Conservation (phyloP, 2,329 filamentous ascomycete genomes). For the Tolypocladium tropicale region DNA sequence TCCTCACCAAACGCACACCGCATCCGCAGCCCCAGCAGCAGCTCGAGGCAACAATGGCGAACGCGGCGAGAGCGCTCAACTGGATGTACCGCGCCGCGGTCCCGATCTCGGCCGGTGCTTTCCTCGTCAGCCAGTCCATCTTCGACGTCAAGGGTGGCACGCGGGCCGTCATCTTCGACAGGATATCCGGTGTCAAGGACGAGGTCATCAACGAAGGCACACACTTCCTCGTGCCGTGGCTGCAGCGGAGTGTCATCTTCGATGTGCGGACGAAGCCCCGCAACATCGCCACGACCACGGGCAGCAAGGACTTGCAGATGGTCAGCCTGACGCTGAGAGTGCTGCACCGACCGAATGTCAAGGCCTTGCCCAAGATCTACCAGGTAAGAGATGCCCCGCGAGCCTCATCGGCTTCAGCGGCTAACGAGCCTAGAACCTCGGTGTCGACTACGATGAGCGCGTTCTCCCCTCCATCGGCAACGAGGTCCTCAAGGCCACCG, state of each 20-base stretch:
- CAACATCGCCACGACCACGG: slow-evolving; percentile 95
- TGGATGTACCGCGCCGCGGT: slow-evolving; percentile 59
- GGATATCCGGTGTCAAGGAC: slow-evolving; percentile 85
- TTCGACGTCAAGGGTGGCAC: slow-evolving; percentile 97
- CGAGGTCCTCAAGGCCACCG: slow-evolving; percentile 97
- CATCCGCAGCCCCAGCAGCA: neutral
- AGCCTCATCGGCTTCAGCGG: neutral
- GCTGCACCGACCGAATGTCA: slow-evolving; percentile 86
- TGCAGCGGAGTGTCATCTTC: slow-evolving; percentile 89
- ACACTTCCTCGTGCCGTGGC: slow-evolving; percentile 91
- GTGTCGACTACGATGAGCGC: slow-evolving; percentile 96
- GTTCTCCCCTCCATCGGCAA: slow-evolving; percentile 98
- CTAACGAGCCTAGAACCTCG: slow-evolving; percentile 62
- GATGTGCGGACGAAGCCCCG: slow-evolving; percentile 96
- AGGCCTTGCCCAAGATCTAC: slow-evolving; percentile 92
- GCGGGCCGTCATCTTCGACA: slow-evolving; percentile 96
- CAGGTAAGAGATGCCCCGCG: slow-evolving; percentile 54
- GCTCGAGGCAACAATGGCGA: slow-evolving; percentile 28
- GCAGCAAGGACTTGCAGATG: slow-evolving; percentile 99
- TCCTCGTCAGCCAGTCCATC: slow-evolving; percentile 65
- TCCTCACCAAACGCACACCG: neutral
- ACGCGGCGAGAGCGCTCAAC: slow-evolving; percentile 47
- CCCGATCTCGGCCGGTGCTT: slow-evolving; percentile 59
- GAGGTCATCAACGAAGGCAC: slow-evolving; percentile 90
- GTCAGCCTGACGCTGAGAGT: slow-evolving; percentile 96